phyloP scores from a whole-genome alignment of 257 asterid genomes.

The Cinchona pubescens region DNA sequence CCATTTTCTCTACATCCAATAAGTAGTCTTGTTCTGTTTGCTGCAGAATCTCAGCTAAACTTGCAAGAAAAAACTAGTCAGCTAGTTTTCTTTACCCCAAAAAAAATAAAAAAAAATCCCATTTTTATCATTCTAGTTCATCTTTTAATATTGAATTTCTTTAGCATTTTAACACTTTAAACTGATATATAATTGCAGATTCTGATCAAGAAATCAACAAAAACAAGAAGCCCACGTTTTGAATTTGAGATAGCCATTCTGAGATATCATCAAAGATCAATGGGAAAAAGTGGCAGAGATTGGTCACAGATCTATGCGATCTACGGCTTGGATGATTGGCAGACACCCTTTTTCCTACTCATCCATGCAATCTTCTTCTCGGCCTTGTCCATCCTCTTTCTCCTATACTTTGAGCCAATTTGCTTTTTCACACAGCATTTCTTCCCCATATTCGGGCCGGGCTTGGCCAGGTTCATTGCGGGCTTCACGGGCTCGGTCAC shows the following conservation, averaged over 20 bases:
- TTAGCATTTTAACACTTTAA: background rate
- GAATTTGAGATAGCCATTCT: no score
- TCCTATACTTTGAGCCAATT: slow-evolving; percentile 73
- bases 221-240: no score
- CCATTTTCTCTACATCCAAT: no score
- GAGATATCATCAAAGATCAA: no score
- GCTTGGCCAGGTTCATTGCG: slow-evolving; percentile 70
- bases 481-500: slow-evolving; percentile 90
- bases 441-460: slow-evolving; percentile 51
- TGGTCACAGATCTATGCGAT: slow-evolving; percentile 97
- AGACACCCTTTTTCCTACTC: slow-evolving; percentile 71
- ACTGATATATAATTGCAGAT: slow-evolving; percentile 3
- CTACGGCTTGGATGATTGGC: slow-evolving; percentile 91
- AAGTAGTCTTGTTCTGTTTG: no score
- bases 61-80: no score
- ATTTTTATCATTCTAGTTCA: background rate
- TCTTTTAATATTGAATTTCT: background rate
- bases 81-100: no score
- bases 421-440: slow-evolving; percentile 49
- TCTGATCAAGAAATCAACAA: background rate
- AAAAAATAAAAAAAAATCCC: no score
- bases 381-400: slow-evolving; percentile 52
- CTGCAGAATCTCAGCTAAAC: no score
- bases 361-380: slow-evolving; percentile 67
- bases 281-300: slow-evolving; percentile 77